Conservation (phyloP, 495 filamentous ascomycete species). For the Echria macrotheca region DNA sequence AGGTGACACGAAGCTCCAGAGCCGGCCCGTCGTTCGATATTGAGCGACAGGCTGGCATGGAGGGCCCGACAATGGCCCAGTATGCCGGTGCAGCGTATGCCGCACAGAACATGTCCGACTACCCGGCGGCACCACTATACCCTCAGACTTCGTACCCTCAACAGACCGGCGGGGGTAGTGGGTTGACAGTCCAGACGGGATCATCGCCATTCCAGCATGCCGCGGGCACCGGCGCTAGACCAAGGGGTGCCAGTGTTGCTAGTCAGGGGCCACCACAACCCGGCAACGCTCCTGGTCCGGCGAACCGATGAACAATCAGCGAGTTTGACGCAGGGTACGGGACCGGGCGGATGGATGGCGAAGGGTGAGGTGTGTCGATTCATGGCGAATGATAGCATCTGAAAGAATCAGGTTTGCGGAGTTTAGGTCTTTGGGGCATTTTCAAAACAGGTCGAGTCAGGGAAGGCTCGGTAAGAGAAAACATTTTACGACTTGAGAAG, state of each 20-base stretch:
- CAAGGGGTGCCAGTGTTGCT: conserved; percentile 24
- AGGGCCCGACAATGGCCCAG: conserved; percentile 14
- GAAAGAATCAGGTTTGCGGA: too few relatives aligned
- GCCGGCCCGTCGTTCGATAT: conserved; percentile 24
- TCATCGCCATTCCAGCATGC: conserved; percentile 12
- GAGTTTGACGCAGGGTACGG: too few relatives aligned
- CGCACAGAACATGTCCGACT: conserved; percentile 8
- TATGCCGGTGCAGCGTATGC: conserved; percentile 22
- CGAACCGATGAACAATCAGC: too few relatives aligned
- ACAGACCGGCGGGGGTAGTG: not conserved
- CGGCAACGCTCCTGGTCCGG: too few relatives aligned
- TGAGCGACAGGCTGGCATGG: conserved; percentile 23
- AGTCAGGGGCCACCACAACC: too few relatives aligned
- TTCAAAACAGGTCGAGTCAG: not conserved
- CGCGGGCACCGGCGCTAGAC: conserved; percentile 15
- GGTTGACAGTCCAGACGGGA: conserved; percentile 10
- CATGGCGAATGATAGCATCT: too few relatives aligned
- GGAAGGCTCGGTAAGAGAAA: not conserved
- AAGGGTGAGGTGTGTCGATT: too few relatives aligned
- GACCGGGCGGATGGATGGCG: too few relatives aligned
- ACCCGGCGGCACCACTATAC: conserved; percentile 8
- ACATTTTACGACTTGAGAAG: too few relatives aligned
- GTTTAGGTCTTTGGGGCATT: not conserved
- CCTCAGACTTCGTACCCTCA: conserved; percentile 2
- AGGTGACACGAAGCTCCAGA: conserved; percentile 27